Evolutionary conservation across 148 eudicot species (phyloP), one percentile per base, ranked within the genome.

Genomic region (Rhododendron vialii): DNA sequence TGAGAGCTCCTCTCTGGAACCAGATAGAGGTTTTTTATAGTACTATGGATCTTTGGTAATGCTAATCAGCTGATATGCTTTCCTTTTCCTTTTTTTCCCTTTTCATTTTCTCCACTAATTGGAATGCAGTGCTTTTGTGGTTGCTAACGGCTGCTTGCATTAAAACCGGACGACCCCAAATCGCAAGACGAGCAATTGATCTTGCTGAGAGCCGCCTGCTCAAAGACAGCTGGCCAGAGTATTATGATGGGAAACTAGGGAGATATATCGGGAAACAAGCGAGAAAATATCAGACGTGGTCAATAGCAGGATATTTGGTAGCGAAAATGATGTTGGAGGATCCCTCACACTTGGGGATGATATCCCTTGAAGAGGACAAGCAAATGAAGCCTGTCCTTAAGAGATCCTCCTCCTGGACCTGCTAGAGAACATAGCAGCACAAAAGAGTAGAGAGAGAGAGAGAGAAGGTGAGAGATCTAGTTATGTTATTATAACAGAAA

Each of bases 151-250:
- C 89, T 48, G 91, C 91, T 10, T 87, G 91, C 81, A 89, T 89
- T 85, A 89, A 89, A 86, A 89, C 91, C 11, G 91, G 91, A 22
- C 78, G 91, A 61, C 87, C 89, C 5, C 91, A 89, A 76, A 89
- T 87, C 6, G 91, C 91, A 20, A 89, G 87, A 36, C 80, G 87
- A 36, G 91, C 91, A 61, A 87, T 89, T n/a, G 91, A 87, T 65
- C 87, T 89, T 22, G 87, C 91, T 0, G 91, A 89, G 82, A 89
- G 63, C 82, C 79, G 91, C 17, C 81, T 89, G 55, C 84, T 77
- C 24, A 89, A 89, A 73, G 91, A 89, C 47, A 28, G 85, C 41
- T 89, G 91, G 91, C 91, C 91, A 15, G 89, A 89, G 71, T 89
- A 89, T 51, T 89, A 89, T 55, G 91, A 89, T 36, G 91, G 91